A percentile compares a stretch with the other conserved stretches of the same genome.
Evolutionary conservation across 2,329 filamentous ascomycete species (phyloP).

Genomic region (Nakataea oryzae): DNA sequence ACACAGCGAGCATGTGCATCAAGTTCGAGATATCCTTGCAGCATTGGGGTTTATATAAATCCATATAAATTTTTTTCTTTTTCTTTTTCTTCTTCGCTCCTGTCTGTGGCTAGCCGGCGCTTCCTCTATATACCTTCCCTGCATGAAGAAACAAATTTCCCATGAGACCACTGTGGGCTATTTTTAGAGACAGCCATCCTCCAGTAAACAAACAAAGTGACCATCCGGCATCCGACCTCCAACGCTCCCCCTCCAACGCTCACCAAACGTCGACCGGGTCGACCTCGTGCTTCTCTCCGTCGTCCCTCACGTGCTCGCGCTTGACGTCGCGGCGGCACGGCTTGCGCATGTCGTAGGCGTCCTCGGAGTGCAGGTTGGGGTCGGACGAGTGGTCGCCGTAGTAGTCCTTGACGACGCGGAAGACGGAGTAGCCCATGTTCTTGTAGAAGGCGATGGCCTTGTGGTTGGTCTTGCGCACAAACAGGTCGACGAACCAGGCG

Average conservation of each 20-base stretch:
- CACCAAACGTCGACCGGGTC: constrained; percentile 80
- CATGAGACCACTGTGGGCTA: no score
- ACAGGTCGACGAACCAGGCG: constrained; percentile 93
- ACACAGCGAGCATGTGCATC: neutral
- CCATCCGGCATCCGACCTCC: neutral
- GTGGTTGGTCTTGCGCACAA: constrained; percentile 80
- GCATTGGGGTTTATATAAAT: neutral
- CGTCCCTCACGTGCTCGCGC: constrained; percentile 63
- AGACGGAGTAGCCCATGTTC: constrained; percentile 86
- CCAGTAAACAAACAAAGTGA: neutral
- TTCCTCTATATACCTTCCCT: no score
- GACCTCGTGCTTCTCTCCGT: constrained; percentile 72
- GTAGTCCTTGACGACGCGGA: constrained; percentile 79
- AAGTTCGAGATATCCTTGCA: neutral
- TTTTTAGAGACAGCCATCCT: no score
- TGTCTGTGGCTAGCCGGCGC: no score
- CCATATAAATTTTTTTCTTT: neutral
- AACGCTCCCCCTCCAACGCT: constrained; percentile 8
- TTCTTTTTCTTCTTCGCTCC: no score
- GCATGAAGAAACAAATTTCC: no score
- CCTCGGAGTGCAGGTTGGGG: constrained; percentile 56
- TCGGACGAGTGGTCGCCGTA: constrained; percentile 75
- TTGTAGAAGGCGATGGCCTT: constrained; percentile 84
- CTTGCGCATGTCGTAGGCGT: constrained; percentile 97
- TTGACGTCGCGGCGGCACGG: constrained; percentile 72